Percentiles rank a stretch among this genome's conserved stretches.
These are phyloP conservation scores for Phoenix dactylifera DNA, from an alignment of 176 grass and related monocot genomes.

Conservation along the genomic window DNA sequence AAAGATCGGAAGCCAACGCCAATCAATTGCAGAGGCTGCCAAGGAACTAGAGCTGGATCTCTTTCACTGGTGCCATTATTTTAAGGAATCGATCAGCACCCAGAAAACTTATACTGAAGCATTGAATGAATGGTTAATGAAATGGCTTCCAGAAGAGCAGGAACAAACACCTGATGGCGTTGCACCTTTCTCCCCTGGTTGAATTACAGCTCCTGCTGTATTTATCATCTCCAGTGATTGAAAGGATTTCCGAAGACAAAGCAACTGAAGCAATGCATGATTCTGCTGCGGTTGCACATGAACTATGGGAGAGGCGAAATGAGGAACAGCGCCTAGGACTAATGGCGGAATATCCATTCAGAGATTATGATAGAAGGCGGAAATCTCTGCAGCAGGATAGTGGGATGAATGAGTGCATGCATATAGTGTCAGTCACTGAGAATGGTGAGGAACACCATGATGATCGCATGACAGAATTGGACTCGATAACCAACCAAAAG, in stretches of 20 bases:
- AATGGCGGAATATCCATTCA: conserved; percentile 30
- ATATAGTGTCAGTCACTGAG: conserved; percentile 23
- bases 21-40: conserved; percentile 25
- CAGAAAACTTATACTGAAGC: conserved; percentile 61
- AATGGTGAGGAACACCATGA: conserved; percentile 10
- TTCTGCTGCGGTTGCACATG: conserved; percentile 31
- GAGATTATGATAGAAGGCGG: conserved; percentile 25
- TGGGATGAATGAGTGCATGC: conserved; percentile 11
- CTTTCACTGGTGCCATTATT: conserved; percentile 53
- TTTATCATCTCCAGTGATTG: conserved; percentile 62
- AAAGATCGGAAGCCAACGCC: conserved; percentile 33
- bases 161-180: conserved; percentile 49
- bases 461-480: conserved; percentile 22
- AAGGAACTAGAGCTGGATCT: conserved; percentile 61
- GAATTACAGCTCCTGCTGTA: conserved; percentile 29
- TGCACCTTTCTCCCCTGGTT: conserved; percentile 82
- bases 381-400: conserved; percentile 25
- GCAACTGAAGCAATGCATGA: conserved; percentile 30
- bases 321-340: conserved; percentile 41
- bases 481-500: conserved; percentile 25
- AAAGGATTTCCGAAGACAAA: conserved; percentile 46
- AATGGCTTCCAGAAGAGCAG: conserved; percentile 54
- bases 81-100: conserved; percentile 54
- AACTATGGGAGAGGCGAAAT: conserved; percentile 40
- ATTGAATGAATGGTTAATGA: conserved; percentile 57